A percentile compares a stretch with the other conserved stretches of the same genome.
Evolutionary conservation across 192 early-diverging fungal genomes (phyloP).

Genomic region (Oehlia diaphana): DNA sequence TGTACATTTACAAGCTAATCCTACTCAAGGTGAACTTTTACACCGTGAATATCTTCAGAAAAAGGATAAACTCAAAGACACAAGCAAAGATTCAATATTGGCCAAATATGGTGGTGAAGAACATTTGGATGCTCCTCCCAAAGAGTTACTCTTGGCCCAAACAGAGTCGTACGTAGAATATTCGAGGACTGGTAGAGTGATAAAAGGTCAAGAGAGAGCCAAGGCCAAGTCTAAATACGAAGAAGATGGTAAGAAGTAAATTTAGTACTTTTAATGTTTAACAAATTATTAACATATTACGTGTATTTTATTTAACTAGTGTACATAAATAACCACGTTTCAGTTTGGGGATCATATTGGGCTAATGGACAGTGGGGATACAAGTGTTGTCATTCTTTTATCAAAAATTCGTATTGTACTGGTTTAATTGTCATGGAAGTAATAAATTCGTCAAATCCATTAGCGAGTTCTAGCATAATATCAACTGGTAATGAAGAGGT

Average conservation of each 20-base stretch:
- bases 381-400: constrained; percentile 83
- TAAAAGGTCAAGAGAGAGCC: constrained; percentile 83
- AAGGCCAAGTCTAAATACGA: constrained; percentile 82
- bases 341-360: constrained; percentile 97
- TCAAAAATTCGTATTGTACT: constrained; percentile 88
- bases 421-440: constrained; percentile 78
- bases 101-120: constrained; percentile 94
- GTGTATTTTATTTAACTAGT: constrained; percentile 42
- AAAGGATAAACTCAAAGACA: constrained; percentile 75
- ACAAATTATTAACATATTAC: not conserved
- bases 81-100: constrained; percentile 74
- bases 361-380: constrained; percentile 94
- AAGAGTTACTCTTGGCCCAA: constrained; percentile 89
- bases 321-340: constrained; percentile 76
- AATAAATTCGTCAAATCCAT: constrained; percentile 42
- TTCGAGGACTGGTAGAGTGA: constrained; percentile 83
- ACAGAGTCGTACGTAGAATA: constrained; percentile 97
- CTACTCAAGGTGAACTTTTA: constrained; percentile 91
- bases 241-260: constrained; percentile 72
- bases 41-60: constrained; percentile 85
- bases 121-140: constrained; percentile 86
- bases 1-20: constrained; percentile 92
- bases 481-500: not conserved
- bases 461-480: constrained; percentile 1
- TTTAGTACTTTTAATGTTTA: not conserved